phyloP scores from a whole-genome alignment of 2,329 filamentous ascomycete species.

The Chaetomiaceae sp. region DNA sequence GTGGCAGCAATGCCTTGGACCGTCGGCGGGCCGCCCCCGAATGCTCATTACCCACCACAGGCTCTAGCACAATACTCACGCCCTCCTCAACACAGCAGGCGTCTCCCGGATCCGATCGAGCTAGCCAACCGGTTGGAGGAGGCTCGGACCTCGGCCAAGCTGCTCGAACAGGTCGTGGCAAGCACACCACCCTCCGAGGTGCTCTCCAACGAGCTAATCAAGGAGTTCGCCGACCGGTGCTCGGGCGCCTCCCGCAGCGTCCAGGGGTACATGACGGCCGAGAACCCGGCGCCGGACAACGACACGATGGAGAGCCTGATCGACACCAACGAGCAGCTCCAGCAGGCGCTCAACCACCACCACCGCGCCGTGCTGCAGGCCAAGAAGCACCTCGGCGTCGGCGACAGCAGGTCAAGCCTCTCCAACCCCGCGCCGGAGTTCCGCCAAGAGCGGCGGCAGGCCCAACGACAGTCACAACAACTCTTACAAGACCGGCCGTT shows the following conservation, averaged over 20 bases:
- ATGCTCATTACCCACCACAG: conserved; percentile 28
- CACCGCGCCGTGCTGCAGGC: conserved; percentile 69
- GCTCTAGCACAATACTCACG: conserved; percentile 28
- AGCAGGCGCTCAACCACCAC: conserved; percentile 74
- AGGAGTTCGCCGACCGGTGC: conserved; percentile 86
- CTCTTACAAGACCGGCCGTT: conserved; percentile 18
- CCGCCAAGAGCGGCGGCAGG: conserved; percentile 2
- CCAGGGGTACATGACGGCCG: conserved; percentile 76
- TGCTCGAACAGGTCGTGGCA: conserved; percentile 86
- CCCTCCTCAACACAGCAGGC: conserved; percentile 44
- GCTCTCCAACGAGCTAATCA: conserved; percentile 77
- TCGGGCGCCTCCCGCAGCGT: conserved; percentile 73
- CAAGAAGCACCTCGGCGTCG: conserved; percentile 47
- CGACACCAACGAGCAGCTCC: conserved; percentile 88
- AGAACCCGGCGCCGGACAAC: conserved; percentile 78
- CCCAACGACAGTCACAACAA: background rate
- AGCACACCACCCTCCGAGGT: conserved; percentile 74
- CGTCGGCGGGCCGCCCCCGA: conserved; percentile 36
- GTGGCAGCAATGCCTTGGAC: no score
- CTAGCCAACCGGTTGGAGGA: conserved; percentile 81
- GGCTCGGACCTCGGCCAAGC: conserved; percentile 80
- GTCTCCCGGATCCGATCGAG: conserved; percentile 64
- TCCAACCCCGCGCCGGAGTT: conserved; percentile 24
- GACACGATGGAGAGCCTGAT: conserved; percentile 91
- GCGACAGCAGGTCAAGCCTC: conserved; percentile 23